A percentile compares a stretch with the other conserved stretches of the same genome.
Conservation (phyloP, 179 eudicot genomes). For the Drosera spatulata region DNA sequence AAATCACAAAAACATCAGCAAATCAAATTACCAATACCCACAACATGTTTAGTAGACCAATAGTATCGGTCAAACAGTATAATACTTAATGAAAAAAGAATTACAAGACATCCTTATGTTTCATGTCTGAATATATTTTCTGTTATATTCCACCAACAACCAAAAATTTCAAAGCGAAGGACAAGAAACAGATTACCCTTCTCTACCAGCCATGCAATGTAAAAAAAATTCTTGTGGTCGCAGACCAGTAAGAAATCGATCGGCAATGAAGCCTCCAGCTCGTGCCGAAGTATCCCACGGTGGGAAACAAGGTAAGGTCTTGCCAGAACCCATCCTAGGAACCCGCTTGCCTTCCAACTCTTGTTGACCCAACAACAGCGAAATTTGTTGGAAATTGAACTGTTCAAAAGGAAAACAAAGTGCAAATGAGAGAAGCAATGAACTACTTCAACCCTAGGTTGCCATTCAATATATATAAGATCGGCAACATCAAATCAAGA, state of each 20-base stretch:
- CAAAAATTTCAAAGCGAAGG: neutral
- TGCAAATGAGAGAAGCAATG: neutral
- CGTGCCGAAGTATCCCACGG: conserved; percentile 92
- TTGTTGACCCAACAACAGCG: conserved; percentile 92
- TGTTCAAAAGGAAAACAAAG: conserved; percentile 15
- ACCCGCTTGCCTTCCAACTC: conserved; percentile 99
- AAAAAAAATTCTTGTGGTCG: conserved; percentile 95
- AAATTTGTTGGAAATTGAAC: conserved; percentile 99
- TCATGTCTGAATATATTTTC: too few species aligned
- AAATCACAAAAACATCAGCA: neutral
- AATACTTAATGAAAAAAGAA: too few species aligned
- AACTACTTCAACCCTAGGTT: neutral
- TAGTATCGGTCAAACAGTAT: too few species aligned
- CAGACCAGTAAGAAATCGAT: conserved; percentile 94
- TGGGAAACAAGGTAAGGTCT: conserved; percentile 86
- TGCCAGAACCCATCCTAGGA: conserved; percentile 98
- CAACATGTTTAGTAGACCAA: too few species aligned
- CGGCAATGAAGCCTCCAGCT: conserved; percentile 94
- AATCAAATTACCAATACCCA: neutral
- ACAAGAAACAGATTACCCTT: conserved; percentile 53
- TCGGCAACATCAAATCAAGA: too few species aligned
- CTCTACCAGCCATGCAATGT: conserved; percentile 99
- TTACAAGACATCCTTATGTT: too few species aligned
- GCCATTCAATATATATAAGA: too few species aligned
- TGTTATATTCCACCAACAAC: neutral